Base-by-base conservation (phyloP, 352 stramenopile genomes). In the Phytophthora ramorum region DNA sequence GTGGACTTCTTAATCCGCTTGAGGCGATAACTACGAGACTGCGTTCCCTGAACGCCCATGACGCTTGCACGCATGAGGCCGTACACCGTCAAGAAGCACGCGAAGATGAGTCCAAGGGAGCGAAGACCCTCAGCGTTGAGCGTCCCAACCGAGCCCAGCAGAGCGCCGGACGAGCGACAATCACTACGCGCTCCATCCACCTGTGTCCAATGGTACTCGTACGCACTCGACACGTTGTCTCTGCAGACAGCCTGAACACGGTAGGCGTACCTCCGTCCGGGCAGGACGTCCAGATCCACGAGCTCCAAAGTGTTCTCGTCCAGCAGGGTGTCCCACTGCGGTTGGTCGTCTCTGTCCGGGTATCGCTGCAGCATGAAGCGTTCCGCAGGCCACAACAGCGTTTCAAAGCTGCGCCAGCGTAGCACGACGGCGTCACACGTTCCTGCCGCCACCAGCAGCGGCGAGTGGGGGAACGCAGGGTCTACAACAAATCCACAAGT, bases 1-100 rank as follows among this genome's bases (percentile, higher is more conserved):
- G 69, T 76, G 7, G 71, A 83, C 54, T 84, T 84, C 50, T 78
- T 74, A 30, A 88, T 88, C 24, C 74, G 66, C 43, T 82, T 82
- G 2, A 88, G 66, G 4, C 79, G 79, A 61, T 69, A 73, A 34
- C 63, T 82, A 46, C 79, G 79, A 52, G 79, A 81, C 22, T 78
- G 74, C 2, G 74, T 88, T 40, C 71, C 65, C 53, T 88, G 79
- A 20, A 85, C 69, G 26, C 79, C 55, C 71, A 74, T 82, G 35
- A 85, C 74, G 48, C 69, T 88, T 2, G 72, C 75, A 6, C 79
- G 79, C 71, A 85, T 84, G 46, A 85, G 68, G 3, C 68, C 76
- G 53, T 84, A 88, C 4, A 85, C 76, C 9, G 74, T 82, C 41
- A 88, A 68, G 51, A 88, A 85, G 60, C 76, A 88, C 24, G 76